Evolutionary conservation across 768 basidiomycete genomes (phyloP).

Genomic region (Tephrocybe sp.): DNA sequence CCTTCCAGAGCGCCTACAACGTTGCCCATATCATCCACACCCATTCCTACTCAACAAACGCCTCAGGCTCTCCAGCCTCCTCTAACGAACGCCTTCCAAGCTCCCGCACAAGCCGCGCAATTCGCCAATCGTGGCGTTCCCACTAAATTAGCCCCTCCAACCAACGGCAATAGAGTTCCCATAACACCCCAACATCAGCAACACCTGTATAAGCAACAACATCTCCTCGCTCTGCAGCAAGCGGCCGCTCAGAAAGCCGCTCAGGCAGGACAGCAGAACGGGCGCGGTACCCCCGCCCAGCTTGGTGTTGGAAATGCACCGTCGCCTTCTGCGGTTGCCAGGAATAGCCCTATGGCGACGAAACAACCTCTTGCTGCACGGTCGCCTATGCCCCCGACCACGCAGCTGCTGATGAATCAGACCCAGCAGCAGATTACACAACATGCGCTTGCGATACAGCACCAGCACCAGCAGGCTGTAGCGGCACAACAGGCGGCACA

Average conservation of each 20-base stretch:
- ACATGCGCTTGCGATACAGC: slow-evolving; percentile 6
- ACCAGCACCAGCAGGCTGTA: no score
- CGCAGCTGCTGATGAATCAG: slow-evolving; percentile 21
- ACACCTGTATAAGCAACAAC: no score
- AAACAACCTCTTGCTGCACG: slow-evolving; percentile 30
- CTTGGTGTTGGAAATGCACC: slow-evolving; percentile 10
- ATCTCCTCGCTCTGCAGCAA: no score
- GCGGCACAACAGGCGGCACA: slow-evolving; percentile 20
- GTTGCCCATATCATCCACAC: slow-evolving; percentile 13
- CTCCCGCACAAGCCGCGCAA: neutral
- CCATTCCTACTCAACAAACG: slow-evolving; percentile 7
- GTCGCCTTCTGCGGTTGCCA: slow-evolving; percentile 20
- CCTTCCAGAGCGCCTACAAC: slow-evolving; percentile 17
- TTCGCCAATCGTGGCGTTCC: neutral
- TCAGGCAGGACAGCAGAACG: slow-evolving; percentile 20
- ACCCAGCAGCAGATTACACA: slow-evolving; percentile 9
- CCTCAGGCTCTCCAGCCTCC: slow-evolving; percentile 17
- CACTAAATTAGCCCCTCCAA: neutral
- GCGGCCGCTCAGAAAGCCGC: slow-evolving; percentile 6
- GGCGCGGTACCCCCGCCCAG: slow-evolving; percentile 29
- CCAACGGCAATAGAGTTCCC: neutral
- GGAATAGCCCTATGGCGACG: slow-evolving; percentile 36
- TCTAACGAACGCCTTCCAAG: slow-evolving; percentile 13
- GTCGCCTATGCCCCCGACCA: slow-evolving; percentile 29
- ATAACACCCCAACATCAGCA: slow-evolving; percentile 4